Conservation (phyloP, 164 flowering plant genomes). For the Aristolochia fimbriata region DNA sequence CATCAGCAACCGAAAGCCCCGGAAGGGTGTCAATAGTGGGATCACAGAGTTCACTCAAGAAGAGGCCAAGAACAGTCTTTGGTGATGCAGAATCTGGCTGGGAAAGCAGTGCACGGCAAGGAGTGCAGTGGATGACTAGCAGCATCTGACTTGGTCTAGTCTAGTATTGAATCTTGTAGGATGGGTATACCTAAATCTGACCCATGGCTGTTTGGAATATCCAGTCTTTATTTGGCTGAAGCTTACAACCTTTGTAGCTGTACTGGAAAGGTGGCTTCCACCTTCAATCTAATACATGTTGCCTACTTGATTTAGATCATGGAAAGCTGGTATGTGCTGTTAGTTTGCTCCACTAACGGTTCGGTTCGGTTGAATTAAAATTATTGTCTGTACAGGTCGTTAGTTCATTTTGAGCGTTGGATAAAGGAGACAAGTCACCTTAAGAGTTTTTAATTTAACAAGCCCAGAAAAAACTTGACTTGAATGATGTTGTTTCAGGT, state of each 20-base stretch:
- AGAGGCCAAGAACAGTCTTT: slow-evolving; percentile 50
- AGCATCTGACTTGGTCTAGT: neutral
- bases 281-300: neutral
- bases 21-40: slow-evolving; percentile 26
- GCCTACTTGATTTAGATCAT: neutral
- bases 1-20: slow-evolving; percentile 55
- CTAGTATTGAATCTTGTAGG: neutral
- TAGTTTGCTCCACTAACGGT: too few species aligned
- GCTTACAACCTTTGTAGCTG: too few species aligned
- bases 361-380: too few species aligned
- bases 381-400: too few species aligned
- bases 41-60: slow-evolving; percentile 43
- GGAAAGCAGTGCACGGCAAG: slow-evolving; percentile 35
- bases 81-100: slow-evolving; percentile 36
- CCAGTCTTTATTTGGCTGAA: neutral
- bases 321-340: too few species aligned
- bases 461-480: too few species aligned
- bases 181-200: neutral
- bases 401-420: too few species aligned
- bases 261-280: too few species aligned
- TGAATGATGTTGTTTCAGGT: too few species aligned
- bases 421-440: too few species aligned
- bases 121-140: slow-evolving; percentile 54
- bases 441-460: too few species aligned
- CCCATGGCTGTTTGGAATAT: neutral